Evolutionary conservation across 805 yeast genomes (phyloP), one percentile per base, ranked within the genome.

Genomic region (Pichia californica): DNA sequence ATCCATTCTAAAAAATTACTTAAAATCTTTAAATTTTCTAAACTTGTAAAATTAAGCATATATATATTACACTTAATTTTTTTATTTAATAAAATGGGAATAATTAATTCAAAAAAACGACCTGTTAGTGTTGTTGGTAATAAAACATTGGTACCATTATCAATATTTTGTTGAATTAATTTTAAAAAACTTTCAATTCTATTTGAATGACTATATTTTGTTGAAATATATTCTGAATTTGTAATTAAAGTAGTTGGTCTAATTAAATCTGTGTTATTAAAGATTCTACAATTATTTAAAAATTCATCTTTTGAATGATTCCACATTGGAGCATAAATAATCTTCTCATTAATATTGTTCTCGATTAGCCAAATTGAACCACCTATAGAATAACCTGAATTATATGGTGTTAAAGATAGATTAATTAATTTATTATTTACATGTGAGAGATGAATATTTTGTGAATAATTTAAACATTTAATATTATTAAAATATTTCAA

Each of bases 1-100:
- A 93, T 83, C 98, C 98, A 93, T 66, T 93, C 99, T 25, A 91
- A 65, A 82, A 93, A 84, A 44, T 88, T 83, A 13, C 87, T 77
- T 0, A 97, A 96, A 57, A 84, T 87, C 21, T 83, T 74, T 44
- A 93, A 62, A 4, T 83, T 73, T 55, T 91, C 79, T 3, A 88
- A 77, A 21, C 93, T 94, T 0, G 88, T 80, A 53, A 79, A 81
- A 3, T 95, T 79, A n/a, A 85, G 64, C 45, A 88, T 71, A 28
- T 85, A 67, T 5, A 44, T 40, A 11, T 25, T 23, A 7, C 32
- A 20, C 21, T 40, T 16, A 3, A 30, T 7, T 8, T 35, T 31
- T 19, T 7, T 15, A 11, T 40, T 26, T 1, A 27, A 29, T 21
- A 44, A 21, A 9, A 93, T 79, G 0, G 96, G 96, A 11, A 81